Base-by-base conservation (phyloP, 768 basidiomycete species). In the Lepiota venenata region DNA sequence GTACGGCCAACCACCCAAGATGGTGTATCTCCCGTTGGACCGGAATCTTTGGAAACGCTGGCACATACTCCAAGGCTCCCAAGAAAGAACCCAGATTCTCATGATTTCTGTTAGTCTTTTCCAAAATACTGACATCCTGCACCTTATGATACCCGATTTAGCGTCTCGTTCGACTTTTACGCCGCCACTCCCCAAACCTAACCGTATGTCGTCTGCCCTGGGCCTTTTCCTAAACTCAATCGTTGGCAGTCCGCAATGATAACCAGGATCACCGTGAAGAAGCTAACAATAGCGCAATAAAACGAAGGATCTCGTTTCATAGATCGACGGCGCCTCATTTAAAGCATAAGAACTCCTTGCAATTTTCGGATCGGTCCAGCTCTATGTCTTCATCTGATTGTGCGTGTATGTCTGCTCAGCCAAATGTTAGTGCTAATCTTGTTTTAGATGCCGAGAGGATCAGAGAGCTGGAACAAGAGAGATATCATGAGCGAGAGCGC, bases 341-440 rank as follows among this genome's bases (percentile, higher is more conserved):
- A 7, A 42, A 35, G 12, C 25, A 48, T 22, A 52, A 55, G 20
- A 52, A 29, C 27, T 41, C 49, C 11, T 58, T 75, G 32, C 67
- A 62, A 16, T 75, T 74, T 50, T 70, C 73, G 20, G 77, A 78
- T 52, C 74, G 66, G 51, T 72, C 76, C 9, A 79, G 74, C 42
- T 81, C 81, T 0, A 50, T 70, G 56, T 84, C 82, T 36, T 75
- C 76, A 55, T 68, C 75, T n/a, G 80, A 83, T 25, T 71, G 84
- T 84, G 59, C 66, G 81, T 67, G 43, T 20, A 39, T 20, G 50
- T 46, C 14, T 16, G 11, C 27, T 40, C 35, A 48, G 51, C 43
- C 40, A 10, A 22, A 11, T 12, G 18, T 10, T 14, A 37, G 35
- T 44, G 37, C 38, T 32, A 18, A 43, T 35, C 41, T 44, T 29